phyloP scores from a whole-genome alignment of 2,329 filamentous ascomycete genomes.

The Atkinsonella hypoxylon region DNA sequence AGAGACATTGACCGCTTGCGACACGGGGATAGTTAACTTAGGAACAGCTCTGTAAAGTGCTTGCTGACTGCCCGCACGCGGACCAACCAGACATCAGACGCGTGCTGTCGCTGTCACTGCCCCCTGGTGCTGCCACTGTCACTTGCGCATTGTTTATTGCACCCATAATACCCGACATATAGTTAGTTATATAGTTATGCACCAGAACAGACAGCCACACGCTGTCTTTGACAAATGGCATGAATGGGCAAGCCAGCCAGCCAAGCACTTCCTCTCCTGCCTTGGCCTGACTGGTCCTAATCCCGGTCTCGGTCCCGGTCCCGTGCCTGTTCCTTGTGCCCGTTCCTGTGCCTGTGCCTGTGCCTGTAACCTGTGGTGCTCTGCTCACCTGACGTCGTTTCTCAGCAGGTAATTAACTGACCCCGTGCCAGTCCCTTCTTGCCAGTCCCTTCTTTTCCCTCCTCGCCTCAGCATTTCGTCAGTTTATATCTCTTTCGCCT shows the following conservation, averaged over 20 bases:
- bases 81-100: not conserved
- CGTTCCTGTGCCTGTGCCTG: not conserved
- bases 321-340: not conserved
- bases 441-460: slow-evolving; percentile 1
- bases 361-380: not conserved
- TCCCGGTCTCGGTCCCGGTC: not conserved
- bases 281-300: not conserved
- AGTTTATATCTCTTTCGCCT: slow-evolving; percentile 6
- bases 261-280: not conserved
- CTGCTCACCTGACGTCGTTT: not conserved
- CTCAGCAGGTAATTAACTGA: not conserved
- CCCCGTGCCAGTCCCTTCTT: slow-evolving; percentile 1
- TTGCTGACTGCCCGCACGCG: not conserved
- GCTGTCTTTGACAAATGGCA: too few relatives aligned
- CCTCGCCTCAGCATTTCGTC: slow-evolving; percentile 3
- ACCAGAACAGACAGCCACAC: too few relatives aligned
- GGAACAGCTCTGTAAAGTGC: not conserved
- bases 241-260: not conserved
- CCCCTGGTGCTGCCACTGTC: too few relatives aligned
- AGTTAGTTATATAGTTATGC: too few relatives aligned
- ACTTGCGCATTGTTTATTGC: too few relatives aligned
- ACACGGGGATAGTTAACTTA: not conserved
- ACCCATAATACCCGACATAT: too few relatives aligned
- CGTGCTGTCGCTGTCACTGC: not conserved
- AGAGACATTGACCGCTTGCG: too few relatives aligned